Evolutionary conservation across 1,284 basidiomycete genomes (phyloP), one percentile per base, ranked within the genome.

Genomic region (Pascua guehoae): DNA sequence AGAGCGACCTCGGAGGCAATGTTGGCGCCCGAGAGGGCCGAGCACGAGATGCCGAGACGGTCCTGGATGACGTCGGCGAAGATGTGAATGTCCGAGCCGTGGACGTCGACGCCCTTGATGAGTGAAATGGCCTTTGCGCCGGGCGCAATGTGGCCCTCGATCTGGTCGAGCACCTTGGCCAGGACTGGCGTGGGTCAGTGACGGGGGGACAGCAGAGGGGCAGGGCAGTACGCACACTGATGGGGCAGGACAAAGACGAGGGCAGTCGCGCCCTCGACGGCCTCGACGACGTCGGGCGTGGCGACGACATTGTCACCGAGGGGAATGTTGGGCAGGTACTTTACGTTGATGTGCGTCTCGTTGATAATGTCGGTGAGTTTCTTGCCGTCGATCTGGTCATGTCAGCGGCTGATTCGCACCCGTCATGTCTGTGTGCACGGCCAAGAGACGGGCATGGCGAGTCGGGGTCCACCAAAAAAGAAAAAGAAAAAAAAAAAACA

Each of bases 181-280:
- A 79, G 64, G 70, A 79, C 73, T 76, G 56, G 12, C 12, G 17
- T 16, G 18, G 18, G 37, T 57, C 32, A 52, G 55, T 15, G n/a
- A 12, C n/a, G 37, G 8, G 40, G 18, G 5, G 16, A 7, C n/a
- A 17, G 16, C 44, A 8, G 44, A 15, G 18, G 4, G 32, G n/a
- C 11, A 8, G 9, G 52, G 7, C 24, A 32, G 24, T 32, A 67
- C 80, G 66, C 37, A 79, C 78, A 77, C 65, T 81, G 80, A 66
- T 84, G 82, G 42, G 82, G 83, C 56, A 82, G 71, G 41, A 84
- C 83, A 60, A 84, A 83, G 47, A 84, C 78, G 40, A 84, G 66
- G 4, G 80, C 78, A 3, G 81, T 82, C 3, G 82, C 82, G 24
- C 70, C 81, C 53, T 81, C 70, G 51, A 81, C 76, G 1, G 81